Conservation (phyloP, 2,329 filamentous ascomycete genomes). For the Nigrograna mackinnonii region DNA sequence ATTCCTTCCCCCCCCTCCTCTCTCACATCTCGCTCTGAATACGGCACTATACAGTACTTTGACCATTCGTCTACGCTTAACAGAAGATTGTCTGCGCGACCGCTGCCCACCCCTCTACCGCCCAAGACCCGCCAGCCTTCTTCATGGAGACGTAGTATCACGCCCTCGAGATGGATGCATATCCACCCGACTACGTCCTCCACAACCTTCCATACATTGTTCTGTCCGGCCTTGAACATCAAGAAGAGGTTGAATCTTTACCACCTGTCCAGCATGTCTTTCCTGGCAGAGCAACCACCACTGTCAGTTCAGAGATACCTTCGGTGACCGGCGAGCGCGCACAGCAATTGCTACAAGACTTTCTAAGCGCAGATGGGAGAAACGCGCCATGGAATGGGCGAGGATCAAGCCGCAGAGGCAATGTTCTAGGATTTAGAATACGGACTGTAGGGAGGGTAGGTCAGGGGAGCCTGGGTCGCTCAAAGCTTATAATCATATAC, state of each 20-base stretch:
- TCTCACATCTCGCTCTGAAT: too few relatives aligned
- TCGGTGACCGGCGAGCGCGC: conserved; percentile 68
- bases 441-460: conserved; percentile 80
- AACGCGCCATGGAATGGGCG: conserved; percentile 68
- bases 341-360: conserved; percentile 65
- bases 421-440: conserved; percentile 65
- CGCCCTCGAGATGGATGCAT: conserved; percentile 69
- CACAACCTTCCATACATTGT: conserved; percentile 87
- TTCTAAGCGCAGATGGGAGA: conserved; percentile 67
- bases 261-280: conserved; percentile 45
- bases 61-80: too few relatives aligned
- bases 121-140: not conserved
- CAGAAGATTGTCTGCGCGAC: too few relatives aligned
- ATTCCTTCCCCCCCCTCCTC: too few relatives aligned
- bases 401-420: conserved; percentile 50
- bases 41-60: too few relatives aligned
- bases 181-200: conserved; percentile 76
- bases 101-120: too few relatives aligned
- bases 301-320: conserved; percentile 73
- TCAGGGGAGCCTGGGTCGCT: conserved; percentile 39
- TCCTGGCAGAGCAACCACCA: conserved; percentile 54
- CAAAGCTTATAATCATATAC: conserved; percentile 9
- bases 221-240: conserved; percentile 70
- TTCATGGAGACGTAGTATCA: conserved; percentile 33
- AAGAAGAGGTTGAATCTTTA: conserved; percentile 42